Evolutionary conservation across 495 filamentous ascomycete species (phyloP), one percentile per base, ranked within the genome.

Genomic region (Penicillium longicatenatum): DNA sequence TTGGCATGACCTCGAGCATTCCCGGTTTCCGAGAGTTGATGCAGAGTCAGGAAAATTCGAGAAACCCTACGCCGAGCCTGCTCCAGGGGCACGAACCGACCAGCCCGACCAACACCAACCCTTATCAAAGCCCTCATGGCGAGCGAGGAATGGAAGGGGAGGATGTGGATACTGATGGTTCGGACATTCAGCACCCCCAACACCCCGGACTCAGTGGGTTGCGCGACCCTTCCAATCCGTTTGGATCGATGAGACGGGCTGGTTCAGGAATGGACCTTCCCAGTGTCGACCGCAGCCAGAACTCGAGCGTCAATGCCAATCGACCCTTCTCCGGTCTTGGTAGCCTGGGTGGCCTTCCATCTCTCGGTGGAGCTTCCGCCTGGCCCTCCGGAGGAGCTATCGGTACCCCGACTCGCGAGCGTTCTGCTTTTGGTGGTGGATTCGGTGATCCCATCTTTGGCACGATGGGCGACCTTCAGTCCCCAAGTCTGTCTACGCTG

Each of bases 51-150:
- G 82, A 88, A 46, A 77, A 76, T 47, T 82, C 80, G 12, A 76
- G 82, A 35, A 83, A 87, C 66, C 78, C 79, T 61, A 86, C 79
- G 63, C 82, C 77, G 44, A 80, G 77, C 50, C 74, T 80, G 41
- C 73, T 78, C 52, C 81, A 82, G 48, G 80, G 73, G 48, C 77
- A 82, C 53, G 89, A 92, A 59, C 87, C 87, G 7, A 82, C 89
- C 58, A 98, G 95, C 66, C 95, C 94, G 35, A 94, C 93, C 0
- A 92, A 96, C 58, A 98, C 94, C 1, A 98, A 98, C 70, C 95
- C 94, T n/a, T 98, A 93, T 66, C 89, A 90, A 61, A 98, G 93
- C 70, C 95, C 94, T 9, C 85, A 89, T n/a, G 88, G 84, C n/a
- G 89, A 92, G 17, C 84, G 85, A 31, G 79, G 54, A 2, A 55